Evolutionary conservation across 345 rosid species (phyloP).

Genomic region (Sonneratia caseolaris): DNA sequence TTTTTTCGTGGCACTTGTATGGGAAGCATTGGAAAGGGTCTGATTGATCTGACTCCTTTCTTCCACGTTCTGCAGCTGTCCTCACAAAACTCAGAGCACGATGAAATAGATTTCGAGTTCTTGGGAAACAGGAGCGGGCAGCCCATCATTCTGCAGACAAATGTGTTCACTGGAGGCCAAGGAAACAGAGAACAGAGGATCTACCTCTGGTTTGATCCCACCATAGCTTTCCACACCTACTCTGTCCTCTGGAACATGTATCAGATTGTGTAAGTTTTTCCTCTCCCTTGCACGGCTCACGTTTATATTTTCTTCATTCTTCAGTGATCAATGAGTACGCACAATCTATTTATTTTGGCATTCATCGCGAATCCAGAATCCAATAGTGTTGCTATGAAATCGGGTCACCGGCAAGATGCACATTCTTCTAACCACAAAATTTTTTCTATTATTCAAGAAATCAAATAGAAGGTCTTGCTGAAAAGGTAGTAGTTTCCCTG

Average conservation of each 20-base stretch:
- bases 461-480: no score
- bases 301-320: no score
- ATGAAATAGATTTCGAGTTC: constrained; percentile 91
- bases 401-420: no score
- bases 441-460: no score
- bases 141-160: constrained; percentile 73
- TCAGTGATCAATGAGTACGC: no score
- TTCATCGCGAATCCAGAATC: no score
- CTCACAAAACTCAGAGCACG: constrained; percentile 73
- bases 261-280: constrained; percentile 50
- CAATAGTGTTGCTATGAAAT: no score
- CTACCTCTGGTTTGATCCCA: constrained; percentile 82
- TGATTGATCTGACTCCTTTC: neutral
- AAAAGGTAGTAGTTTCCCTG: no score
- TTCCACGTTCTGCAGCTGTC: constrained; percentile 42
- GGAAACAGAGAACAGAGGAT: constrained; percentile 79
- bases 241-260: constrained; percentile 70
- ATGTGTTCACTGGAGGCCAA: constrained; percentile 71
- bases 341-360: no score
- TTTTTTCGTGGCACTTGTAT: neutral
- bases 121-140: constrained; percentile 77
- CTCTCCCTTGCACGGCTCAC: neutral
- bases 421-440: no score
- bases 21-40: no score
- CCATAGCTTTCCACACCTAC: constrained; percentile 44